These are phyloP conservation scores for Odonthalia washingtoniensis DNA, from an alignment of 31 red algal species.

Conservation along the genomic window DNA sequence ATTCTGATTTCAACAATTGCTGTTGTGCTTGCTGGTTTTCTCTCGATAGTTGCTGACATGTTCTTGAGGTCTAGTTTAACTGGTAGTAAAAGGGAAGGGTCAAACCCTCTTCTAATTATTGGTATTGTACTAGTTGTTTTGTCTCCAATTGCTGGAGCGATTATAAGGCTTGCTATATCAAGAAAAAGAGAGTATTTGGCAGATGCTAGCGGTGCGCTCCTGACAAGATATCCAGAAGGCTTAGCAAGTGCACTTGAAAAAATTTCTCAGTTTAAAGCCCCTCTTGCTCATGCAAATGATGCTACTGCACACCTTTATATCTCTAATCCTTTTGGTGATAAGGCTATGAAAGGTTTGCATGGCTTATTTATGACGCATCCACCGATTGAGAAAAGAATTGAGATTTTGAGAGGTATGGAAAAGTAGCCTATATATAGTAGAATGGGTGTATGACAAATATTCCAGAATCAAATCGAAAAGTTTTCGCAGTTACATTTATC, in stretches of 20 bases:
- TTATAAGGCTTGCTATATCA: conserved; percentile 7
- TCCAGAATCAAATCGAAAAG: too few species aligned
- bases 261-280: background rate
- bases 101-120: too few species aligned
- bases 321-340: background rate
- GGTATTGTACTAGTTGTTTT: too few species aligned
- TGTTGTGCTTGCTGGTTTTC: too few species aligned
- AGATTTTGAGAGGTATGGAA: background rate
- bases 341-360: conserved; percentile 4
- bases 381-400: conserved; percentile 16
- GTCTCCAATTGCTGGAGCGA: too few species aligned
- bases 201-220: conserved; percentile 5
- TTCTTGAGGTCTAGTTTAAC: too few species aligned
- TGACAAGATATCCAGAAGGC: background rate
- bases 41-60: too few species aligned
- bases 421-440: too few species aligned
- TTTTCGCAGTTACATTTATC: too few species aligned
- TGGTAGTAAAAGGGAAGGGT: too few species aligned
- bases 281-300: background rate
- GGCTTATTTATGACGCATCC: conserved; percentile 13
- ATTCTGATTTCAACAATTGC: conserved; percentile 21
- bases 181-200: conserved; percentile 8
- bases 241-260: background rate
- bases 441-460: too few species aligned
- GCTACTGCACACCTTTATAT: background rate